phyloP scores from a whole-genome alignment of 2,329 filamentous ascomycete genomes.

The Didymella pomorum region DNA sequence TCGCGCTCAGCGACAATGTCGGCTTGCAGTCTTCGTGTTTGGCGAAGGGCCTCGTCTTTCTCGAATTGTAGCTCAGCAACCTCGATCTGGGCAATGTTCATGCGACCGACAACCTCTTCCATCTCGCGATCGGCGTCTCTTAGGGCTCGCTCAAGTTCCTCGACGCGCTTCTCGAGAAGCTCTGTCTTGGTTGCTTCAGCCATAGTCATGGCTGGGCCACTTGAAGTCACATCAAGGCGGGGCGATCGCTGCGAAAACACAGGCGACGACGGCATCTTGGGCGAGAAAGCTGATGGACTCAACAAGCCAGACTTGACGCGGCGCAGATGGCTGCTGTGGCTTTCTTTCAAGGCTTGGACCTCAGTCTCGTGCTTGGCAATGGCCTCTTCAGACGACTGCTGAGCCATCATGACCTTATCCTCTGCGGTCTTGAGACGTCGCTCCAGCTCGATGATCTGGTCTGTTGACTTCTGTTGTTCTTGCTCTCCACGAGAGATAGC shows the following conservation, averaged over 20 bases:
- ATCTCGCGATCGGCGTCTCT: conserved; percentile 79
- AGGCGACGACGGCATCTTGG: conserved; percentile 69
- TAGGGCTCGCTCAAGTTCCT: conserved; percentile 84
- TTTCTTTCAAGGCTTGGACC: conserved; percentile 76
- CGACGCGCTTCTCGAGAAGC: conserved; percentile 77
- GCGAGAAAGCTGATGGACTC: conserved; percentile 60
- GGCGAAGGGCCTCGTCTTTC: conserved; percentile 75
- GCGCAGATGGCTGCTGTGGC: conserved; percentile 77
- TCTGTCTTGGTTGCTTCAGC: conserved; percentile 77
- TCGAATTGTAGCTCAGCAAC: conserved; percentile 80
- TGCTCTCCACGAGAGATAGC: conserved; percentile 84
- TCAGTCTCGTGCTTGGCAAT: conserved; percentile 88
- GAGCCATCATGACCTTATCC: conserved; percentile 81
- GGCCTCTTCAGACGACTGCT: conserved; percentile 85
- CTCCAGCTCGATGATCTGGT: conserved; percentile 85
- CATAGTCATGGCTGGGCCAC: conserved; percentile 65
- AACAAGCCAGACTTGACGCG: conserved; percentile 68
- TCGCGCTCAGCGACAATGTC: conserved; percentile 71
- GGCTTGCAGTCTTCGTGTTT: conserved; percentile 74
- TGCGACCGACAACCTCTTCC: conserved; percentile 81
- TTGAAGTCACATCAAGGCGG: conserved; percentile 67
- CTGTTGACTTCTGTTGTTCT: conserved; percentile 80
- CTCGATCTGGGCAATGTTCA: conserved; percentile 85
- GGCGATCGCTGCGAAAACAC: conserved; percentile 68
- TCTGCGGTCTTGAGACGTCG: conserved; percentile 81